phyloP scores from a whole-genome alignment of 2,329 filamentous ascomycete species.

The Escovopsis sp. region DNA sequence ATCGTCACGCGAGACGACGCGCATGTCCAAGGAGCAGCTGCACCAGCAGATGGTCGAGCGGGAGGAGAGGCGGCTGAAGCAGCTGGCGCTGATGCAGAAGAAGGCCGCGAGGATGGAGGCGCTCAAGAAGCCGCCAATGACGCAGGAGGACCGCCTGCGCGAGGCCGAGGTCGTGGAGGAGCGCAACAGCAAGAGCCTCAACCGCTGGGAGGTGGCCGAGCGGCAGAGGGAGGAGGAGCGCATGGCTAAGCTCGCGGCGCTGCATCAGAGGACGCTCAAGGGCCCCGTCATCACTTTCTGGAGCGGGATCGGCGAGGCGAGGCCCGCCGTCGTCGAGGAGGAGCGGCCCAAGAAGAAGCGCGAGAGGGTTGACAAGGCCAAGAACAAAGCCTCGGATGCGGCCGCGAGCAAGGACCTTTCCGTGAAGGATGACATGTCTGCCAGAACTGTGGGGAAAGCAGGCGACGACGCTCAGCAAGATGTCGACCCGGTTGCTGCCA shows the following conservation, averaged over 20 bases:
- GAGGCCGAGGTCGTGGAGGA: slow-evolving; percentile 76
- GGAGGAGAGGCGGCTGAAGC: slow-evolving; percentile 54
- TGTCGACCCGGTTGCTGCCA: not conserved
- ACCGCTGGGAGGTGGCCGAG: slow-evolving; percentile 87
- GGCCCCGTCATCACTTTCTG: slow-evolving; percentile 85
- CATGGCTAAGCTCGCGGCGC: slow-evolving; percentile 66
- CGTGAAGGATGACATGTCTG: slow-evolving; percentile 1
- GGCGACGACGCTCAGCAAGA: not conserved
- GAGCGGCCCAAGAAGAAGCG: slow-evolving; percentile 38
- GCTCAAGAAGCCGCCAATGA: slow-evolving; percentile 65
- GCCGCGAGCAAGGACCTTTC: slow-evolving; percentile 8
- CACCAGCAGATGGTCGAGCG: slow-evolving; percentile 62
- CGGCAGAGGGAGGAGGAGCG: slow-evolving; percentile 76
- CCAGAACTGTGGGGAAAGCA: not conserved
- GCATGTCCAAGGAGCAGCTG: slow-evolving; percentile 44
- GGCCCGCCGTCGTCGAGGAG: slow-evolving; percentile 48
- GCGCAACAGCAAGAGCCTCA: slow-evolving; percentile 77
- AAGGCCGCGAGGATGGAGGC: slow-evolving; percentile 58
- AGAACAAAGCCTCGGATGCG: slow-evolving; percentile 14
- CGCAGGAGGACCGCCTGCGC: slow-evolving; percentile 69
- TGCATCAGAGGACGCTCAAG: slow-evolving; percentile 74
- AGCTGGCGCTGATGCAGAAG: slow-evolving; percentile 52
- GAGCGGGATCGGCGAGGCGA: slow-evolving; percentile 75
- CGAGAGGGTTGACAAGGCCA: slow-evolving; percentile 19
- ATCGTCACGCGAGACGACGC: slow-evolving; percentile 42